A percentile compares a stretch with the other conserved stretches of the same genome.
phyloP scores from a whole-genome alignment of 1,284 basidiomycete genomes.

The Ceratobasidium sp. region DNA sequence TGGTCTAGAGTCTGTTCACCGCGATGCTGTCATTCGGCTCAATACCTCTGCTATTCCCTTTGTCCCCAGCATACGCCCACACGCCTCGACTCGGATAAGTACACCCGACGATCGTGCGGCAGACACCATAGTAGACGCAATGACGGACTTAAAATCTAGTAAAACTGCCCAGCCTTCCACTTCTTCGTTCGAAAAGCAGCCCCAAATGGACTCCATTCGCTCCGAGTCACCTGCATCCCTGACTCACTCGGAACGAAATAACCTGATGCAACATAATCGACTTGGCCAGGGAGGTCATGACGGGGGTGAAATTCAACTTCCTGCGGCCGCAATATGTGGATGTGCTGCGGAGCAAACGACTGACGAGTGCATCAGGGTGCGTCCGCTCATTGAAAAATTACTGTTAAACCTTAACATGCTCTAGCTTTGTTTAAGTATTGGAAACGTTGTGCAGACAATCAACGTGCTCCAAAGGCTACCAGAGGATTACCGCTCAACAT shows the following conservation, averaged over 20 bases:
- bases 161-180: too few species aligned
- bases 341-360: not conserved
- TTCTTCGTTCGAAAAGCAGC: too few species aligned
- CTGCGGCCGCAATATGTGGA: not conserved
- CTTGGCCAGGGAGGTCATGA: not conserved
- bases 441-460: constrained; percentile 86
- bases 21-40: too few species aligned
- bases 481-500: constrained; percentile 64
- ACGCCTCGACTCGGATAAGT: constrained; percentile 52
- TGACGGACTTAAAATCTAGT: too few species aligned
- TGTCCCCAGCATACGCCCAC: not conserved
- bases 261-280: not conserved
- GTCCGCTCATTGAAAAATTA: not conserved
- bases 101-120: constrained; percentile 53
- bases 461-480: constrained; percentile 81
- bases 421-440: constrained; percentile 73
- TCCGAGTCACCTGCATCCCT: not conserved
- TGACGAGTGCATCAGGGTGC: constrained; percentile 50
- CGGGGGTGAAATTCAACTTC: too few species aligned
- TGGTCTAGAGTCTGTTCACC: too few species aligned
- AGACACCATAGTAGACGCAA: too few species aligned
- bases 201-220: too few species aligned
- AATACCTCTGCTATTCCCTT: constrained; percentile 41
- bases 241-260: not conserved
- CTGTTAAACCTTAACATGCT: not conserved